Base-by-base conservation (phyloP, 129 eudicot genomes). In the Tanacetum coccineum region DNA sequence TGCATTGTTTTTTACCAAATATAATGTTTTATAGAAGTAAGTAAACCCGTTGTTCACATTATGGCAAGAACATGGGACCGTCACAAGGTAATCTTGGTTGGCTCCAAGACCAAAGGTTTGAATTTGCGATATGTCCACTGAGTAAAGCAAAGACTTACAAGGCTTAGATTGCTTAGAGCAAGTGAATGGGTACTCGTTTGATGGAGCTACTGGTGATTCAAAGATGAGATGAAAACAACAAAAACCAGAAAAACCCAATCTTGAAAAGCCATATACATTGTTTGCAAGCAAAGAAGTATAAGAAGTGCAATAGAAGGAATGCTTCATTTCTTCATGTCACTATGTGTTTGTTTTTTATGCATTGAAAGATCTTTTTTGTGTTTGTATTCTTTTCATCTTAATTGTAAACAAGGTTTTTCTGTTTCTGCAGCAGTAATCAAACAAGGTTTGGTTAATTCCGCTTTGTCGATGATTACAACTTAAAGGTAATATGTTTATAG, bases 21-120 rank as follows among this genome's bases (percentile, higher is more conserved):
- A 89, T n/a, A 50, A 21, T 4, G 84, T 79, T 48, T 86, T 81
- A n/a, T 89, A 86, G 54, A 89, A 89, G 75, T 89, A 89, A 44
- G 81, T 90, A 17, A 68, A 15, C 0, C 78, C 77, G 58, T 79
- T 78, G 69, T 64, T 68, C 64, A 85, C 86, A 28, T 83, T 69
- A 60, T 81, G 52, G 86, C 96, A 89, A 21, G 96, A 76, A 76
- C 96, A 89, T 28, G 78, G 73, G 13, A 89, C 90, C 0, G 77
- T 72, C 47, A 86, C 74, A 9, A 89, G 87, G 76, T 74, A 69
- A 71, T 73, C 62, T 5, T 56, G 87, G 76, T 74, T 69, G 74
- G 71, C 64, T 5, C 56, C 79, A 45, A 72, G 71, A 2, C 13
- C 15, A 15, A 72, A 26, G 0, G 80, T 66, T 60, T 57, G 68